Conservation (phyloP, 768 basidiomycete genomes). For the Paxillus involutus region DNA sequence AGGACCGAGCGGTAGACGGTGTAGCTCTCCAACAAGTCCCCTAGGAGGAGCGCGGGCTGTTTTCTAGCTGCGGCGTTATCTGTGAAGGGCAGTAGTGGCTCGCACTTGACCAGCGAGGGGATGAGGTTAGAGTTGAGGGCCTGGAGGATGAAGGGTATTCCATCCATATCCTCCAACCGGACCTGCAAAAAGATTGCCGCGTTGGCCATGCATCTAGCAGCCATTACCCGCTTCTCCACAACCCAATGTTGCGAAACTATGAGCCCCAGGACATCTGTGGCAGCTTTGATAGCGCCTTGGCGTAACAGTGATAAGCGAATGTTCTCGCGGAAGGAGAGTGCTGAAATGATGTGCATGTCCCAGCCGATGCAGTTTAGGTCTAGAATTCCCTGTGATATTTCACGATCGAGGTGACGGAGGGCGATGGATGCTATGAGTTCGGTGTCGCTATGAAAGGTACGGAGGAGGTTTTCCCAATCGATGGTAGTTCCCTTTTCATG, state of each 20-base stretch:
- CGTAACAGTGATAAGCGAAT: conserved; percentile 19
- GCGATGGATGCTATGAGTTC: conserved; percentile 18
- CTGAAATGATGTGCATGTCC: conserved; percentile 29
- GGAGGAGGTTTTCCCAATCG: conserved; percentile 25
- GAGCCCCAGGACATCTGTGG: conserved; percentile 20
- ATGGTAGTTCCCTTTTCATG: conserved; percentile 17
- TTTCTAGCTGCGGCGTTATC: conserved; percentile 10
- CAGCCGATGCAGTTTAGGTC: conserved; percentile 27
- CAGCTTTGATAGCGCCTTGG: conserved; percentile 23
- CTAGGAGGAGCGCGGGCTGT: conserved; percentile 11
- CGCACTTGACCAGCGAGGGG: conserved; percentile 24
- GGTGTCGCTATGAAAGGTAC: conserved; percentile 18
- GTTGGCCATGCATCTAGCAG: conserved; percentile 23
- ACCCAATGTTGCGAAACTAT: conserved; percentile 16
- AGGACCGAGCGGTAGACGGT: conserved; percentile 27
- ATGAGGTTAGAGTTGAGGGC: conserved; percentile 22
- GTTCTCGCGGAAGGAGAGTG: conserved; percentile 15
- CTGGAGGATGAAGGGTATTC: conserved; percentile 23
- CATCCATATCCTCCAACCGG: conserved; percentile 26
- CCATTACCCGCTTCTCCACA: conserved; percentile 7
- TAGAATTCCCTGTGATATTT: conserved; percentile 16
- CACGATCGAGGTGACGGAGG: conserved; percentile 25
- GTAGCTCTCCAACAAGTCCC: conserved; percentile 20
- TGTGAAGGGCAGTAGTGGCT: conserved; percentile 15
- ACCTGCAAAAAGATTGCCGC: conserved; percentile 15